phyloP scores from a whole-genome alignment of 1,284 basidiomycete species.

The Takashimella koratensis region DNA sequence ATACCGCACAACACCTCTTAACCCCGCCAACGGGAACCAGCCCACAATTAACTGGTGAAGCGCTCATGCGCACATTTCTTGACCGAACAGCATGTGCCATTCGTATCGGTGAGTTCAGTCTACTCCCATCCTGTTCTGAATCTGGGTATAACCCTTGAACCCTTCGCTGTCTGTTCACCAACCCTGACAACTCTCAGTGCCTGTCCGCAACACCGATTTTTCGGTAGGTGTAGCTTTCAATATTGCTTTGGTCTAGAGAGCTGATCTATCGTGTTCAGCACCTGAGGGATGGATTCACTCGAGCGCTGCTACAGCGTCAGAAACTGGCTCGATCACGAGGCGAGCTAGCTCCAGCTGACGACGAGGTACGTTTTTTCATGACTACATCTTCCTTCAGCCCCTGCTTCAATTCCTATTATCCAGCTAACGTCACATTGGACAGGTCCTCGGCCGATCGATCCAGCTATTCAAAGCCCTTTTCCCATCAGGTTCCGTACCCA shows the following conservation, averaged over 20 bases:
- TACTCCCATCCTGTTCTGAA: neutral
- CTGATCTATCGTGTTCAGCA: constrained; percentile 32
- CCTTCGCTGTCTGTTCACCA: too few species aligned
- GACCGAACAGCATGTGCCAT: constrained; percentile 39
- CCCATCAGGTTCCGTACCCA: constrained; percentile 50
- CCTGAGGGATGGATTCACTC: constrained; percentile 54
- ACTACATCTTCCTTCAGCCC: neutral
- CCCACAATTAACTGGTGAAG: constrained; percentile 35
- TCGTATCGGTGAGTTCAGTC: constrained; percentile 40
- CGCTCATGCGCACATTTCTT: constrained; percentile 35
- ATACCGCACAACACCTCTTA: constrained; percentile 25
- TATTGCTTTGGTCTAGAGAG: neutral
- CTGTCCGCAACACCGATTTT: constrained; percentile 55
- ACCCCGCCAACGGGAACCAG: constrained; percentile 12
- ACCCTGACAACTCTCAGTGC: too few species aligned
- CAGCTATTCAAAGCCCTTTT: constrained; percentile 51
- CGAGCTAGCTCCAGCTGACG: constrained; percentile 32
- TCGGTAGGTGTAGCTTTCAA: constrained; percentile 18
- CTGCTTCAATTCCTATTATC: neutral
- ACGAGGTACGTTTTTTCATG: constrained; percentile 22
- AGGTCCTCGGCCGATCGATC: constrained; percentile 41
- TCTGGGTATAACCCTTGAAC: too few species aligned
- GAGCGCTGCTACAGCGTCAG: constrained; percentile 51
- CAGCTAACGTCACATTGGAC: neutral
- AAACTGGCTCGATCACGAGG: constrained; percentile 43